A percentile compares a stretch with the other conserved stretches of the same genome.
Conservation (phyloP, 2,329 filamentous ascomycete genomes). For the Neofusicoccum sp. region DNA sequence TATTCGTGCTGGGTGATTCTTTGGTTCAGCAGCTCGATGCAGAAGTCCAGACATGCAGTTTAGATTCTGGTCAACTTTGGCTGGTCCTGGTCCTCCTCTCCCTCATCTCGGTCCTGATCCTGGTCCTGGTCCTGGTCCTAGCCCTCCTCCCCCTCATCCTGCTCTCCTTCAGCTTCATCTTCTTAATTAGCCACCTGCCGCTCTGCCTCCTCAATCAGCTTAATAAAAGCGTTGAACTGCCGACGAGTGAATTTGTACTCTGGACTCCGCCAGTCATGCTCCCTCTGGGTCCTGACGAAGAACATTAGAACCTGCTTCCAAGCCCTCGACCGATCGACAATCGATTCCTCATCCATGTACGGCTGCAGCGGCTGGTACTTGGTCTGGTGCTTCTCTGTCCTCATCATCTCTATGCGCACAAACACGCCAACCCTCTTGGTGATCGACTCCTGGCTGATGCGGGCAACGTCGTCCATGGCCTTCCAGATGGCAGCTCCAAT, state of each 20-base stretch:
- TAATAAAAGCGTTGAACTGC: slow-evolving; percentile 25
- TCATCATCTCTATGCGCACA: slow-evolving; percentile 27
- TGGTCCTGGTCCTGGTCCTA: too few relatives aligned
- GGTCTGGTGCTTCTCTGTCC: slow-evolving; percentile 27
- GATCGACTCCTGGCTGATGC: slow-evolving; percentile 25
- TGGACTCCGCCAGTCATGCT: slow-evolving; percentile 25
- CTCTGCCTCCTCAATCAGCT: slow-evolving; percentile 14
- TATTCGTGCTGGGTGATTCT: slow-evolving; percentile 26
- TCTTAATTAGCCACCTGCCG: not conserved
- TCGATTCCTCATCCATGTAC: slow-evolving; percentile 26
- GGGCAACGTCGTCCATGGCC: slow-evolving; percentile 26
- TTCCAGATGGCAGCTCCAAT: slow-evolving; percentile 25
- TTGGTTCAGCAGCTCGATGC: slow-evolving; percentile 24
- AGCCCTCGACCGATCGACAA: slow-evolving; percentile 16
- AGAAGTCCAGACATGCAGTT: slow-evolving; percentile 41
- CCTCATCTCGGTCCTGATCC: too few relatives aligned
- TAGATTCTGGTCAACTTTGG: not conserved
- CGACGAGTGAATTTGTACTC: slow-evolving; percentile 25
- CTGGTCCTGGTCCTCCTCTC: too few relatives aligned
- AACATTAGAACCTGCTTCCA: too few relatives aligned
- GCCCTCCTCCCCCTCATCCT: not conserved
- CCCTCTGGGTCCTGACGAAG: slow-evolving; percentile 25
- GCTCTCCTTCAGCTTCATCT: not conserved
- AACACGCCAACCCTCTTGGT: slow-evolving; percentile 25
- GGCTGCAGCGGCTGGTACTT: slow-evolving; percentile 25